These are phyloP conservation scores for Chlamydomonas schloesseri DNA, from an alignment of 139 green algal genomes.

Conservation along the genomic window DNA sequence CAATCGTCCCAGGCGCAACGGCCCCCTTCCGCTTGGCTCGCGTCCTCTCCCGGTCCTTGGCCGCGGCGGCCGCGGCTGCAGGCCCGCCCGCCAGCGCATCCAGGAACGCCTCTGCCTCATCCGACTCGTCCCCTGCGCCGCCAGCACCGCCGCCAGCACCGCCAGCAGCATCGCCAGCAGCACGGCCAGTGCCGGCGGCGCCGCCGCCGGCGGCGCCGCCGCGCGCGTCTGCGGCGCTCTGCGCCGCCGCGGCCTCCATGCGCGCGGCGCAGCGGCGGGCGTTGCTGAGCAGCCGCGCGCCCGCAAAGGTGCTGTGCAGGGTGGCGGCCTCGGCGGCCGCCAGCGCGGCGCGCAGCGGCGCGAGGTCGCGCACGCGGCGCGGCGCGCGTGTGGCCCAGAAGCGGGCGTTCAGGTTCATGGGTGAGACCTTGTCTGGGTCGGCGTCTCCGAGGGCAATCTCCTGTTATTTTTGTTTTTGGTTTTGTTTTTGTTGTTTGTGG, in stretches of 20 bases:
- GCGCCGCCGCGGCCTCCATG: not conserved
- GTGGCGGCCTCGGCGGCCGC: not conserved
- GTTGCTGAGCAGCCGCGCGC: slow-evolving; percentile 7
- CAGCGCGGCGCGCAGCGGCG: not conserved
- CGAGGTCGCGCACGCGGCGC: not conserved
- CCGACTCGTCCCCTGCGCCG: not conserved
- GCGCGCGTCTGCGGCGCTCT: not conserved
- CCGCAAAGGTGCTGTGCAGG: slow-evolving; percentile 25
- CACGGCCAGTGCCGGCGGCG: too few relatives aligned
- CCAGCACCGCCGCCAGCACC: not conserved
- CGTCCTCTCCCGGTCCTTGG: too few relatives aligned
- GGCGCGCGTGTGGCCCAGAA: slow-evolving; percentile 3
- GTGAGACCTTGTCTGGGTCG: not conserved
- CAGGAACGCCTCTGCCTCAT: not conserved
- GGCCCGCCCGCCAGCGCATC: too few relatives aligned
- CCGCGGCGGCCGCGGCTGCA: too few relatives aligned
- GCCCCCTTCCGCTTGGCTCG: too few relatives aligned
- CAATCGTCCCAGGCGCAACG: too few relatives aligned
- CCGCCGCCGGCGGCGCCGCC: not conserved
- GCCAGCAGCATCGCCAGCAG: not conserved
- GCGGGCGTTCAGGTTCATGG: slow-evolving; percentile 1
- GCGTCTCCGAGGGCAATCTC: not conserved
- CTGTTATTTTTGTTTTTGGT: too few relatives aligned
- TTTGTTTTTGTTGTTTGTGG: too few relatives aligned
- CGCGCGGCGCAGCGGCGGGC: slow-evolving; percentile 27